Evolutionary conservation across 1,284 basidiomycete species (phyloP), one percentile per base, ranked within the genome.

Genomic region (Boletus mariae): DNA sequence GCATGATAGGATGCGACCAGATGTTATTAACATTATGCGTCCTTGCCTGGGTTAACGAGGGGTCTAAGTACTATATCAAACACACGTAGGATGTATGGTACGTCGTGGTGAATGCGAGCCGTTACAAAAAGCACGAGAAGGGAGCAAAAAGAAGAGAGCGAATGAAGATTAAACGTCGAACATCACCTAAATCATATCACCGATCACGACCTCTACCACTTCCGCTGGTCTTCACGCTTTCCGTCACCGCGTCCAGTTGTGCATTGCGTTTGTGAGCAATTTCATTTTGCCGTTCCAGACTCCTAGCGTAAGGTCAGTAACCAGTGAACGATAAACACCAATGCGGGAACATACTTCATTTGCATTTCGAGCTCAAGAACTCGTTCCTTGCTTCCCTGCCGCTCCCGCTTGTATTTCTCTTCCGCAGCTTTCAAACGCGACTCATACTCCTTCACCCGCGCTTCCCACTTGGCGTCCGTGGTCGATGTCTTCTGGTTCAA

Each of bases 381-480:
- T 34, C 87, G 74, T 73, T 99, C 96, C 75, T 98, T 98, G 37
- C 90, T 86, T 4, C 96, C 96, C 65, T 98, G 94, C 58, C 92
- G 79, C 75, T 98, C 96, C 43, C 94, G 79, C 80, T 98, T 99
- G 61, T 95, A 85, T 69, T 88, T 89, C 77, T 99, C 96, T 64
- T 96, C 94, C 0, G 93, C 92, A 0, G 85, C 83, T 68, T 86
- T 87, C 61, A 94, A 70, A 15, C 93, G 75, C 23, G 82, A 68
- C 72, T 99, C 94, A 62, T 94, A 94, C 73, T 98, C 94, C 69
- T 87, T 89, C 46, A 97, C 90, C 13, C 94, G 79, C 0, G 85
- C 92, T 65, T 95, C 95, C 94, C 93, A 98, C 72, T 92, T 97
- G 57, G 70, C 75, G 65, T 94, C 93, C 0, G 90, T 87, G 0